Conservation (phyloP, 2,329 filamentous ascomycete genomes). For the Aureobasidium zeae region DNA sequence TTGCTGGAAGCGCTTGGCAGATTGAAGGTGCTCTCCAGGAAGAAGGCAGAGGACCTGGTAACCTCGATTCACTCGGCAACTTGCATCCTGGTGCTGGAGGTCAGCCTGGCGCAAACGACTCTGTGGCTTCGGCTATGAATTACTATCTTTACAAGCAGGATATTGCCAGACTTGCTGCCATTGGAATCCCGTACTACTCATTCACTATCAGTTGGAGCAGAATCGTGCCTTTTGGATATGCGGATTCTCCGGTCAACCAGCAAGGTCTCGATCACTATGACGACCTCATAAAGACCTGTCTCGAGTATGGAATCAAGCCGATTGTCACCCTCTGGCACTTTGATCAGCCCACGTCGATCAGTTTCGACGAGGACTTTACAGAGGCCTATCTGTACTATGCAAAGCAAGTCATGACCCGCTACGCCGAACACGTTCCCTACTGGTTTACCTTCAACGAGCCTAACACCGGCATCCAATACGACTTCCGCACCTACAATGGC, state of each 20-base stretch:
- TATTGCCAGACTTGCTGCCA: slow-evolving; percentile 27
- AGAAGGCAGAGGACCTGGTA: slow-evolving; percentile 19
- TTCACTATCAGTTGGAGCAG: slow-evolving; percentile 41
- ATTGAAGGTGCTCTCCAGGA: slow-evolving; percentile 21
- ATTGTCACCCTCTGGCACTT: slow-evolving; percentile 38
- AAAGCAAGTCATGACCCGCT: slow-evolving; percentile 28
- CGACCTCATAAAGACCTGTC: slow-evolving; percentile 36
- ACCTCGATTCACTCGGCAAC: slow-evolving; percentile 19
- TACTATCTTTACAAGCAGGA: slow-evolving; percentile 45
- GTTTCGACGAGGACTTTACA: slow-evolving; percentile 25
- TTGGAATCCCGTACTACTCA: slow-evolving; percentile 25
- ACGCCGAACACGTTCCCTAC: slow-evolving; percentile 29
- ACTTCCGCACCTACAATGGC: not conserved
- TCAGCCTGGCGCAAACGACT: not conserved
- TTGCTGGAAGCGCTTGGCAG: slow-evolving; percentile 21
- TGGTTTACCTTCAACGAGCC: slow-evolving; percentile 30
- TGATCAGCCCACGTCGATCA: slow-evolving; percentile 28
- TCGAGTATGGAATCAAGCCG: slow-evolving; percentile 37
- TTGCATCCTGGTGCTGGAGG: slow-evolving; percentile 36
- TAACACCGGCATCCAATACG: slow-evolving; percentile 28
- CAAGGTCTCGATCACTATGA: slow-evolving; percentile 38
- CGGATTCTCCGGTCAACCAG: slow-evolving; percentile 35
- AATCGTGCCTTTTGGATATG: slow-evolving; percentile 37
- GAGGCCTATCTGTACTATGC: slow-evolving; percentile 31
- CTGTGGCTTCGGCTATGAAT: slow-evolving; percentile 37